Conservation (phyloP, 164 flowering plant species). For the Vitis cinerea region DNA sequence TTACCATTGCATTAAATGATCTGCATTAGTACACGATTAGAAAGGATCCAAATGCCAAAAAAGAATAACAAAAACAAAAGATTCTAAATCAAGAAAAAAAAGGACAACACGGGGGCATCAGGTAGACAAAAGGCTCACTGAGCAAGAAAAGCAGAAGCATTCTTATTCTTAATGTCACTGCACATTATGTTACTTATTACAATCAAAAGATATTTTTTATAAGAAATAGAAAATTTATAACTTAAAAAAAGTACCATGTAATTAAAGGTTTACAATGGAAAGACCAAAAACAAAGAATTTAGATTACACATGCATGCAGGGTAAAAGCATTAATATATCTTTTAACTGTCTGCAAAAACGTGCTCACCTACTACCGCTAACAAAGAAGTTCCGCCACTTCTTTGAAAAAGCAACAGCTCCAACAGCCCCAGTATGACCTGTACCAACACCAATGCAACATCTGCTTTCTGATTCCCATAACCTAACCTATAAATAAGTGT, state of each 20-base stretch:
- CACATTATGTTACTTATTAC: too few species aligned
- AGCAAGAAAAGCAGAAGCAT: too few species aligned
- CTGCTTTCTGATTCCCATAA: slow-evolving; percentile 72
- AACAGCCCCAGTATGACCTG: slow-evolving; percentile 79
- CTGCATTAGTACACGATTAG: too few species aligned
- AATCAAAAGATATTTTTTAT: too few species aligned
- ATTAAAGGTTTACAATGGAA: too few species aligned
- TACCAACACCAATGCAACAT: slow-evolving; percentile 77
- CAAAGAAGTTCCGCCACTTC: slow-evolving; percentile 61
- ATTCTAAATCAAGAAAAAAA: background rate
- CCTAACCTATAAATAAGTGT: slow-evolving; percentile 56
- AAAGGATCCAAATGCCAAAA: too few species aligned
- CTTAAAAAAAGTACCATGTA: too few species aligned
- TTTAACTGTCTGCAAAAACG: background rate
- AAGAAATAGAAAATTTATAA: too few species aligned
- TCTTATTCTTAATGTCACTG: too few species aligned
- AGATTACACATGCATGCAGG: background rate
- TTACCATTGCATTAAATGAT: slow-evolving; percentile 2
- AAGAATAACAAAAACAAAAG: too few species aligned
- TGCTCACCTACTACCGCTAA: slow-evolving; percentile 84
- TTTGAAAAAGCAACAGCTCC: slow-evolving; percentile 92
- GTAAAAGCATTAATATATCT: background rate
- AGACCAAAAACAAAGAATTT: background rate
- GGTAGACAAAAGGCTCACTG: too few species aligned
- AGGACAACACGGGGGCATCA: background rate